Conservation (phyloP, 2,329 filamentous ascomycete species). For the Arthrinium phaeospermum region DNA sequence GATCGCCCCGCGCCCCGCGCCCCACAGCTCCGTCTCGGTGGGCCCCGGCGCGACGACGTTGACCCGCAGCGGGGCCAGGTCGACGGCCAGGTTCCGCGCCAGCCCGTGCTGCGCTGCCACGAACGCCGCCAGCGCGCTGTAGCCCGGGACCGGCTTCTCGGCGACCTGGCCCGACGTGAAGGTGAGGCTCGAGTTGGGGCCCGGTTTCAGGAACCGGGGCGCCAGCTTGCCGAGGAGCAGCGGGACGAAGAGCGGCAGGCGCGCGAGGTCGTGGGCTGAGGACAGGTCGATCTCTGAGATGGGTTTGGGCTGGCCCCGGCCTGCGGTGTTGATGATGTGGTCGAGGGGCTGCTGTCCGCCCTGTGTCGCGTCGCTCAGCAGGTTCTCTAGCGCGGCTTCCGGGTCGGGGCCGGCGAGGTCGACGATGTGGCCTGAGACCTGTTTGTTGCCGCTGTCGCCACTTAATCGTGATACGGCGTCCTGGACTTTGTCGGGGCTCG, state of each 20-base stretch:
- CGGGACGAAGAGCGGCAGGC: conserved; percentile 56
- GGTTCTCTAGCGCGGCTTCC: conserved; percentile 50
- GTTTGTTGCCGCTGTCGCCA: conserved; percentile 41
- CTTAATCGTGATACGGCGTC: conserved; percentile 51
- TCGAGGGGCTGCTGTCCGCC: conserved; percentile 47
- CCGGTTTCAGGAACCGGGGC: conserved; percentile 47
- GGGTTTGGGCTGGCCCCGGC: conserved; percentile 46
- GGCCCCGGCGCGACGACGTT: conserved; percentile 66
- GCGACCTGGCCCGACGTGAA: conserved; percentile 60
- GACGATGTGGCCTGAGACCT: conserved; percentile 49
- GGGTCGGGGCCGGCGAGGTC: conserved; percentile 54
- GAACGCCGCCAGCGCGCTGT: conserved; percentile 54
- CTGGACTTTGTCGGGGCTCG: conserved; percentile 54
- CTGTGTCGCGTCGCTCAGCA: conserved; percentile 46
- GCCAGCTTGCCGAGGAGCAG: conserved; percentile 59
- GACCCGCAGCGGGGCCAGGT: conserved; percentile 67
- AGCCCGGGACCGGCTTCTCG: conserved; percentile 57
- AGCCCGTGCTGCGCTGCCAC: conserved; percentile 59
- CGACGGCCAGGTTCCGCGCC: conserved; percentile 62
- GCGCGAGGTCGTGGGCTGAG: conserved; percentile 47
- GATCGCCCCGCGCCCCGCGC: conserved; percentile 32
- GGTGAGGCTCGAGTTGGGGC: conserved; percentile 54
- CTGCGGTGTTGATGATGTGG: conserved; percentile 64
- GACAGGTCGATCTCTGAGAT: conserved; percentile 49
- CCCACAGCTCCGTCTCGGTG: conserved; percentile 53